Base-by-base conservation (phyloP, 1,284 basidiomycete genomes). In the Phellopilus nigrolimitatus region DNA sequence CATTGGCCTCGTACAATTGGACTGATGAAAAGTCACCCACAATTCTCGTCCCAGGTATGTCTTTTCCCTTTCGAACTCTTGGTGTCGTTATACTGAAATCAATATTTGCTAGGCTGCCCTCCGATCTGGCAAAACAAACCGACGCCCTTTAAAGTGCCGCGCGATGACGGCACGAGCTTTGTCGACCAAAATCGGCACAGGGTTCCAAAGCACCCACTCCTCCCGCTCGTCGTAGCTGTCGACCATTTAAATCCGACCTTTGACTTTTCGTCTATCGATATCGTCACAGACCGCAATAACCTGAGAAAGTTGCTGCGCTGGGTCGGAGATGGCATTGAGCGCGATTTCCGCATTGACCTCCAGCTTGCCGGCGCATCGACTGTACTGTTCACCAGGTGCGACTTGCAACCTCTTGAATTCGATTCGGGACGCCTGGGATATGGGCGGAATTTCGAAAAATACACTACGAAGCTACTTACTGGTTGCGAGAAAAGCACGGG, bases 241-340 rank as follows among this genome's bases (percentile, higher is more conserved):
- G 61, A 68, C 50, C 58, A 64, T 15, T 24, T 71, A 56, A 53
- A 61, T 36, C 57, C 57, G 17, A 40, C 55, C 21, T 71, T 63
- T 48, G 46, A 61, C 19, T 67, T 65, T 48, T 38, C 55, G 13
- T 58, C 59, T 0, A 40, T 70, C 19, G 69, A 70, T 44, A 51
- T 70, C 21, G 47, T 71, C 33, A 66, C 68, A 4, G 66, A 71
- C 47, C 61, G 68, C 33, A 70, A 71, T 43, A 62, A 62, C 17
- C 53, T 70, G 2, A 67, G 69, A 24, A 71, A 70, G 48, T 51
- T 72, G 37, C 41, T 72, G n/a, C 62, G 68, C 3, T 64, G 60
- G 60, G 54, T 65, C 7, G 57, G 60, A 10, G 45, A 54, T n/a
- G 24, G 49, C 0, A 28, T 15, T 1, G 49, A 56, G 3, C 58